These are phyloP conservation scores for Fusarium bulbicola DNA, from an alignment of 2,329 filamentous ascomycete species.

Conservation along the genomic window DNA sequence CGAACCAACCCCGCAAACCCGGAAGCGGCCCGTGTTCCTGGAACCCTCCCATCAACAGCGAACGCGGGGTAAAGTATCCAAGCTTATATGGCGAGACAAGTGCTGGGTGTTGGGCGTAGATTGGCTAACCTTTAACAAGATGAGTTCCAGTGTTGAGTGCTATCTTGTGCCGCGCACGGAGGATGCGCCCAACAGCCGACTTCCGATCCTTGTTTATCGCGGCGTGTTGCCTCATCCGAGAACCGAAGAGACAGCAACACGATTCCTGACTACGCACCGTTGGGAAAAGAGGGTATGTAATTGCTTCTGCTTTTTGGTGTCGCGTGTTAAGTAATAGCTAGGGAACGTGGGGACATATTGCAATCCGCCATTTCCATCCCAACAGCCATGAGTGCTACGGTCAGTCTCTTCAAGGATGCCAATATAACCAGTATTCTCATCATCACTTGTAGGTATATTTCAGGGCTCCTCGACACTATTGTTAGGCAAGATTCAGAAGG, in stretches of 20 bases:
- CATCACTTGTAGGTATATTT: neutral
- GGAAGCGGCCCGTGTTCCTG: neutral
- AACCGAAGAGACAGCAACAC: neutral
- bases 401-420: neutral
- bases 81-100: neutral
- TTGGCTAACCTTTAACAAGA: neutral
- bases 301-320: neutral
- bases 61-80: neutral
- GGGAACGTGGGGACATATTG: neutral
- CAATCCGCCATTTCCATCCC: neutral
- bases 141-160: neutral
- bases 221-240: neutral
- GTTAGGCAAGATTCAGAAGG: neutral
- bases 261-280: neutral
- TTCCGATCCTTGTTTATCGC: neutral
- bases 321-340: neutral
- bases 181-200: neutral
- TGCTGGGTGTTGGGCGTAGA: accelerated
- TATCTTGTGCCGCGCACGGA: neutral
- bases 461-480: neutral
- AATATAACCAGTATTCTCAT: neutral
- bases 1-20: neutral
- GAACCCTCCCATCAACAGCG: neutral
- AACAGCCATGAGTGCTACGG: neutral
- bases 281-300: neutral